A percentile compares a stretch with the other conserved stretches of the same genome.
Evolutionary conservation across 768 basidiomycete genomes (phyloP).

Genomic region (Mycena latifolia): DNA sequence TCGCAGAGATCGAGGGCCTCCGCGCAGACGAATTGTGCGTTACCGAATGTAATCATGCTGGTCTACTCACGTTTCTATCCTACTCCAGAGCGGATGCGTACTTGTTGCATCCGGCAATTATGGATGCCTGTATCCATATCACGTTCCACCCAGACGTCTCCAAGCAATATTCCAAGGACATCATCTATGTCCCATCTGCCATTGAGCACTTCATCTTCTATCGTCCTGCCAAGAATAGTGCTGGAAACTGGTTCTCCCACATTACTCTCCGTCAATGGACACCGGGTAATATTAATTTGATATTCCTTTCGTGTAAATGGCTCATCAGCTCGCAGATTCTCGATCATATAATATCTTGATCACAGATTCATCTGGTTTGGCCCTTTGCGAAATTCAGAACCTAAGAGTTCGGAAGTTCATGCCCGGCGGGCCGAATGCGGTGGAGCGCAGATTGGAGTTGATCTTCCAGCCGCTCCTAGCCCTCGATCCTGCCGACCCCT

Average conservation of each 20-base stretch:
- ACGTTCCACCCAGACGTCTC: slow-evolving; percentile 13
- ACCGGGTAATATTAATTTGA: slow-evolving; percentile 15
- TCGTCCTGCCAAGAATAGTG: not conserved
- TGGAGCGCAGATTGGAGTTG: not conserved
- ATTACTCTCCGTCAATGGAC: slow-evolving; percentile 13
- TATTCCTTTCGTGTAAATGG: not conserved
- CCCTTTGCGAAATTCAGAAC: slow-evolving; percentile 8
- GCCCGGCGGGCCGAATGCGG: not conserved
- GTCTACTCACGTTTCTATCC: not conserved
- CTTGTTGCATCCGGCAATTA: slow-evolving; percentile 6
- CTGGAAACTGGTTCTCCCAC: slow-evolving; percentile 25
- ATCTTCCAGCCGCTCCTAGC: slow-evolving; percentile 14
- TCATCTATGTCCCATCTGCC: slow-evolving; percentile 17
- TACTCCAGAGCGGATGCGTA: slow-evolving; percentile 4
- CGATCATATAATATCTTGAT: slow-evolving; percentile 18
- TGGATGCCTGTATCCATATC: slow-evolving; percentile 23
- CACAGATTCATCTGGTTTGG: slow-evolving; percentile 5
- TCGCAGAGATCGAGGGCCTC: slow-evolving; percentile 17
- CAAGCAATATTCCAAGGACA: slow-evolving; percentile 7
- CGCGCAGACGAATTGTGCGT: slow-evolving; percentile 6
- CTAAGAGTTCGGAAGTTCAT: not conserved
- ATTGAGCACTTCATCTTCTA: slow-evolving; percentile 15
- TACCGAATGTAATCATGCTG: not conserved
- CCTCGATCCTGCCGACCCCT: not conserved
- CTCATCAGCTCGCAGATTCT: not conserved